phyloP scores from a whole-genome alignment of 2,329 filamentous ascomycete genomes.

The Pezicula radicicola region DNA sequence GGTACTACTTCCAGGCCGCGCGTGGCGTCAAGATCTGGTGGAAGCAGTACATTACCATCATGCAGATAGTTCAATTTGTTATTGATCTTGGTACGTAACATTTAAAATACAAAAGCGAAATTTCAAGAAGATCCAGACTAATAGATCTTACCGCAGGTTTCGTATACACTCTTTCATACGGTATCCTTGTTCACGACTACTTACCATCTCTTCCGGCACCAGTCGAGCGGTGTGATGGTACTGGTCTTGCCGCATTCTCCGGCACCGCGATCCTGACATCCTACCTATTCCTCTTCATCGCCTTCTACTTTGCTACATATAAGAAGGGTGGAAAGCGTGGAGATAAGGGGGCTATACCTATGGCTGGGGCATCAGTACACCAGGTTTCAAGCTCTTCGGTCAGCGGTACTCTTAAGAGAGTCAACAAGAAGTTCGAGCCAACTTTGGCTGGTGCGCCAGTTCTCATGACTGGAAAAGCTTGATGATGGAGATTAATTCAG shows the following conservation, averaged over 20 bases:
- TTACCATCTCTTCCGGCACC: not conserved
- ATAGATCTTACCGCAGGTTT: not conserved
- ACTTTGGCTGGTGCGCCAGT: not conserved
- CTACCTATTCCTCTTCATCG: not conserved
- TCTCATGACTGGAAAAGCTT: not conserved
- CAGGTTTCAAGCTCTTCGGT: not conserved
- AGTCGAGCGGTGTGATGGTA: not conserved
- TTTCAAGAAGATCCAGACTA: not conserved
- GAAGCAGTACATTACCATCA: slow-evolving; percentile 13
- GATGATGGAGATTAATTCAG: not conserved
- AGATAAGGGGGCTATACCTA: not conserved
- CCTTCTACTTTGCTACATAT: not conserved
- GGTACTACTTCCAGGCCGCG: slow-evolving; percentile 17
- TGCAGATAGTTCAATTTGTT: slow-evolving; percentile 15
- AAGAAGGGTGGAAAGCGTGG: not conserved
- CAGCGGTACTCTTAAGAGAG: not conserved
- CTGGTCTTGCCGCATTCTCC: not conserved
- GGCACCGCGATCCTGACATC: not conserved
- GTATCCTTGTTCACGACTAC: not conserved
- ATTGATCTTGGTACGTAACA: slow-evolving; percentile 7
- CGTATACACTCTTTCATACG: not conserved
- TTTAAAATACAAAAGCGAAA: not conserved
- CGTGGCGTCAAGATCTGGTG: slow-evolving; percentile 12
- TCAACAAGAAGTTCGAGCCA: not conserved
- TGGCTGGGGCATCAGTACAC: not conserved